Evolutionary conservation across 352 stramenopile genomes (phyloP), one percentile per base, ranked within the genome.

Genomic region (Discostella stelligera): DNA sequence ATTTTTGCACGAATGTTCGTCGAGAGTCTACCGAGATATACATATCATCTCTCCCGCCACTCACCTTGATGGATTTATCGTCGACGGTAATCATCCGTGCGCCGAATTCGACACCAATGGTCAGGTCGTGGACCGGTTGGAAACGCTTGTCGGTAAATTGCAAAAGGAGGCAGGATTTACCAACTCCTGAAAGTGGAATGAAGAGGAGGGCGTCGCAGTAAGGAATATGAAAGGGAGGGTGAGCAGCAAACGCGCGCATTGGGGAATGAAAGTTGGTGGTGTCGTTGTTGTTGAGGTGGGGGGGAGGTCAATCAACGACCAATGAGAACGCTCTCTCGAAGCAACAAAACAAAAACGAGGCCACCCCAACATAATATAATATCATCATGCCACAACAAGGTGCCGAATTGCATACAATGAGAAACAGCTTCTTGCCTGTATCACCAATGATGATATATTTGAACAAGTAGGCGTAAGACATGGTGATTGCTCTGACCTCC

Each of bases 81-180:
- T 98, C 96, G 55, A 99, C 98, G 79, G 95, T 97, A 74, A 99
- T 98, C 96, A 99, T 99, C 52, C 97, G 94, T 13, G 97, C 97
- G 62, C 97, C 97, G 80, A 99, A 99, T 91, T 99, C 98, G 6
- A 95, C 90, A 39, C 96, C 98, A 79, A 99, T 99, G 8, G 98
- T 99, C 54, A 99, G 91, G 79, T 99, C 97, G 79, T 99, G 94
- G 41, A 99, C 97, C 0, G 96, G 97, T 84, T 99, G 97, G 89
- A 99, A 99, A 60, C 97, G 93, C 89, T 99, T 99, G 91, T 99
- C 97, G 56, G 97, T 99, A 91, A 99, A 99, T 89, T 99, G 97
- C 71, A 99, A 90, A 50, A 99, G 89, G 79, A 99, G 92, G 87
- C 97, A 99, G 55, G 96, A 99, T 91, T 99, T 99, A 37, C 98